A percentile compares a stretch with the other conserved stretches of the same genome.
These are phyloP conservation scores for Elsinoe fawcettii DNA, from an alignment of 2,329 filamentous ascomycete species.

Conservation along the genomic window DNA sequence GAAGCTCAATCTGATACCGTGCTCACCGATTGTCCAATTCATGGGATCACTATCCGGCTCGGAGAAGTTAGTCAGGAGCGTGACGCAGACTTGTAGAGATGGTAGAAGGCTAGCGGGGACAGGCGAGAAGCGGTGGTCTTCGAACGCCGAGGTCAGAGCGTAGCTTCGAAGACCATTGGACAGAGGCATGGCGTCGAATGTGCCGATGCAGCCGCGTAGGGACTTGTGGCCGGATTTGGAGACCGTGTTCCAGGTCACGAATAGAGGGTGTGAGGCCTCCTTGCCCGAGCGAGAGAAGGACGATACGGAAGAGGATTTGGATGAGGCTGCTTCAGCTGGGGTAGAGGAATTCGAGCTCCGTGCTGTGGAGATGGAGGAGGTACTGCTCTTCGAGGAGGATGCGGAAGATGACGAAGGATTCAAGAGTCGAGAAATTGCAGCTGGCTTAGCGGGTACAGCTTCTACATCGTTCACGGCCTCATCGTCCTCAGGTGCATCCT, in stretches of 20 bases:
- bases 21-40: slow-evolving; percentile 80
- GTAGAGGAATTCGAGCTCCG: slow-evolving; percentile 22
- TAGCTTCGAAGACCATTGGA: slow-evolving; percentile 68
- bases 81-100: slow-evolving; percentile 68
- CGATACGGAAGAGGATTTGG: slow-evolving; percentile 38
- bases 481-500: slow-evolving; percentile 23
- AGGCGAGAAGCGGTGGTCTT: slow-evolving; percentile 55
- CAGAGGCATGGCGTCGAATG: slow-evolving; percentile 73
- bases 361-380: slow-evolving; percentile 20
- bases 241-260: slow-evolving; percentile 88
- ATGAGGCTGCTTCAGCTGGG: slow-evolving; percentile 40
- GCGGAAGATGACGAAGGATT: slow-evolving; percentile 22
- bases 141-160: slow-evolving; percentile 69
- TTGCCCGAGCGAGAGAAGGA: slow-evolving; percentile 24
- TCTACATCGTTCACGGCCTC: slow-evolving; percentile 25
- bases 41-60: slow-evolving; percentile 55
- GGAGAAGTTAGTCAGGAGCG: slow-evolving; percentile 57
- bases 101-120: slow-evolving; percentile 60
- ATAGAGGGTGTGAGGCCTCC: slow-evolving; percentile 57
- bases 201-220: slow-evolving; percentile 91
- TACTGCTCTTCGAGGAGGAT: slow-evolving; percentile 27
- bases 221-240: slow-evolving; percentile 53
- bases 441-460: slow-evolving; percentile 29
- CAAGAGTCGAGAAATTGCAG: slow-evolving; percentile 39
- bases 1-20: slow-evolving; percentile 84